A percentile compares a stretch with the other conserved stretches of the same genome.
Conservation (phyloP, 2,329 filamentous ascomycete species). For the Verticillium nonalfalfae region DNA sequence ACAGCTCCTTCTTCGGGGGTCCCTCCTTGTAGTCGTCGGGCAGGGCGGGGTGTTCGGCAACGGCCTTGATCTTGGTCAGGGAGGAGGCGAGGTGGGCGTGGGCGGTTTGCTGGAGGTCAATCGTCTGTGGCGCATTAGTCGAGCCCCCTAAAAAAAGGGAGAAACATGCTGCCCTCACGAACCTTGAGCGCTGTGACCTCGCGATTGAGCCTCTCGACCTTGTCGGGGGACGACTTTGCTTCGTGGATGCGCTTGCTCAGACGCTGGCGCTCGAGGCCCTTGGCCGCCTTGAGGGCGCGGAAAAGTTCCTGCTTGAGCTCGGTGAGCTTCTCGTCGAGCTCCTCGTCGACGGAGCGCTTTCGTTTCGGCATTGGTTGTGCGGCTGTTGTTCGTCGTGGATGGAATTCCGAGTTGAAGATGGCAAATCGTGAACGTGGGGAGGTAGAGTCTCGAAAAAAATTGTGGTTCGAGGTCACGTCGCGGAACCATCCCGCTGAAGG, state of each 20-base stretch:
- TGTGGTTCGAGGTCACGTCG: constrained; percentile 9
- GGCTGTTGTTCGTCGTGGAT: background rate
- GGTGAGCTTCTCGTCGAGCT: constrained; percentile 42
- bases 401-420: background rate
- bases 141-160: background rate
- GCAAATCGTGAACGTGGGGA: background rate
- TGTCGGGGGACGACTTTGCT: constrained; percentile 35
- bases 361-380: constrained; percentile 50
- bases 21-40: constrained; percentile 40
- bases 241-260: constrained; percentile 54
- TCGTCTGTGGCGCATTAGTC: constrained; percentile 29
- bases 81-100: constrained; percentile 49
- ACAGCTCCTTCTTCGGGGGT: constrained; percentile 42
- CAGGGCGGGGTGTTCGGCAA: constrained; percentile 43
- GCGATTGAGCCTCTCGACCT: constrained; percentile 54
- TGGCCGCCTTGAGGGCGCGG: constrained; percentile 64
- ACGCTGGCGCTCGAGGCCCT: constrained; percentile 74
- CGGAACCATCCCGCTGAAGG: constrained; percentile 4
- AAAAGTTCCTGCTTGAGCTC: constrained; percentile 54
- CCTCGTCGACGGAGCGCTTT: constrained; percentile 40
- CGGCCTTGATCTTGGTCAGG: constrained; percentile 45
- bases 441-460: constrained; percentile 4
- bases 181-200: constrained; percentile 53
- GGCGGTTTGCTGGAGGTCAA: constrained; percentile 52
- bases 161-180: background rate